These are phyloP conservation scores for Tieghemiomyces parasiticus DNA, from an alignment of 192 early-diverging fungal species.

Conservation along the genomic window DNA sequence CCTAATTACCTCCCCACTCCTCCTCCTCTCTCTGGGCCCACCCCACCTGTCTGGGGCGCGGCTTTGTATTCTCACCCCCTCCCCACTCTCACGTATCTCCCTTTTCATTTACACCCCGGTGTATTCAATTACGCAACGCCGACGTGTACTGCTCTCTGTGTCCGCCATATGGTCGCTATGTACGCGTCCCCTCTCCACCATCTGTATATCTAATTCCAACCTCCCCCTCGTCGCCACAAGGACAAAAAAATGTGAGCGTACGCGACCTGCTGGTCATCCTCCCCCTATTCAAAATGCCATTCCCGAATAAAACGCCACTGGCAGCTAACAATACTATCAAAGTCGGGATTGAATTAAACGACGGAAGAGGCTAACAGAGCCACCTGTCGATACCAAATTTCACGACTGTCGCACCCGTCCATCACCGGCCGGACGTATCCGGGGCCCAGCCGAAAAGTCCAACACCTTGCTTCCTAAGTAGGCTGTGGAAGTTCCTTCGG, in stretches of 20 bases:
- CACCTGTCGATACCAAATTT: not conserved
- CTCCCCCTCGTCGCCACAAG: not conserved
- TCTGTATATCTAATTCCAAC: not conserved
- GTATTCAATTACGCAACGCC: no score
- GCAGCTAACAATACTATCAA: not conserved
- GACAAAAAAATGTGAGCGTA: not conserved
- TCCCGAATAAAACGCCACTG: not conserved
- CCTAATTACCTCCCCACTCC: not conserved
- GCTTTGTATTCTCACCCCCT: not conserved
- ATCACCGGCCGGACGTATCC: no score
- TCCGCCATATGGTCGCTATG: not conserved
- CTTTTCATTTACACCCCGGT: not conserved
- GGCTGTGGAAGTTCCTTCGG: no score
- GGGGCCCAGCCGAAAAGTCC: no score
- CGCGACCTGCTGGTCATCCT: not conserved
- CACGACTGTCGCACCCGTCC: not conserved
- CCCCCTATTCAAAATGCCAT: not conserved
- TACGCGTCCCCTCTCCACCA: not conserved
- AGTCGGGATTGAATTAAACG: no score
- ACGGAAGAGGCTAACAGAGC: not conserved
- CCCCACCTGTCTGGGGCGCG: not conserved
- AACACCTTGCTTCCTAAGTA: no score
- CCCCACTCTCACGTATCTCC: not conserved
- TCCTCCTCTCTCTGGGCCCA: not conserved
- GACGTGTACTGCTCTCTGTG: no score